Base-by-base conservation (phyloP, 2,329 filamentous ascomycete genomes). In the Apiospora arundinis region DNA sequence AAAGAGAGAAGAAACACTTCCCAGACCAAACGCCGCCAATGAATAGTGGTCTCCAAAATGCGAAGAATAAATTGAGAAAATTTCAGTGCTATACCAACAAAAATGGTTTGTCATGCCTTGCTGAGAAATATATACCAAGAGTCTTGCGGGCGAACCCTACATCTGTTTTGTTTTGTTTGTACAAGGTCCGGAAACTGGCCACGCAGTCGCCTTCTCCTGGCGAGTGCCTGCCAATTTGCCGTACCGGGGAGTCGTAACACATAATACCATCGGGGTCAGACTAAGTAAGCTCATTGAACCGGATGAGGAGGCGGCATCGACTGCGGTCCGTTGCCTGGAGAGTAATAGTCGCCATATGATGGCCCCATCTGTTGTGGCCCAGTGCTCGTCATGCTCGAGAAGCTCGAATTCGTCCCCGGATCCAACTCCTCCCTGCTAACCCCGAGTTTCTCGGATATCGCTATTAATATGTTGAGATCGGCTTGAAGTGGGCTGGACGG, bases 401-500 rank as follows among this genome's bases (percentile, higher is more conserved):
- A 85, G 76, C 83, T 85, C n/a, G 82, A 82, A 71, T 77, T 77
- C 14, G 76, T 74, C 66, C 77, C 75, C 4, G 75, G 70, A 44
- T 83, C 81, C 44, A 73, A 73, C 9, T 77, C 77, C 67, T 79
- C 75, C 45, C 69, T 70, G 9, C 83, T 84, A n/a, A 89, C 80
- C 44, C 85, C 82, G n/a, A 82, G 78, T 67, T 87, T 82, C 4
- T 74, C 76, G 37, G 77, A 75, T 45, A 90, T 78, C 8, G 85
- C 86, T 72, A 88, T 83, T 18, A 98, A 86, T 72, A 98, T 96
- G 69, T 89, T 87, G 78, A 92, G 89, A 80, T 98, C 95, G 66
- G 89, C 89, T 67, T 84, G 82, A 8, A 98, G 88, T 9, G 93
- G 92, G 67, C 94, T 94, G 0, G 93, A 93, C 32, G 93, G 92